phyloP scores from a whole-genome alignment of 805 yeast species.

The Groenewaldozyma salmanticensis region DNA sequence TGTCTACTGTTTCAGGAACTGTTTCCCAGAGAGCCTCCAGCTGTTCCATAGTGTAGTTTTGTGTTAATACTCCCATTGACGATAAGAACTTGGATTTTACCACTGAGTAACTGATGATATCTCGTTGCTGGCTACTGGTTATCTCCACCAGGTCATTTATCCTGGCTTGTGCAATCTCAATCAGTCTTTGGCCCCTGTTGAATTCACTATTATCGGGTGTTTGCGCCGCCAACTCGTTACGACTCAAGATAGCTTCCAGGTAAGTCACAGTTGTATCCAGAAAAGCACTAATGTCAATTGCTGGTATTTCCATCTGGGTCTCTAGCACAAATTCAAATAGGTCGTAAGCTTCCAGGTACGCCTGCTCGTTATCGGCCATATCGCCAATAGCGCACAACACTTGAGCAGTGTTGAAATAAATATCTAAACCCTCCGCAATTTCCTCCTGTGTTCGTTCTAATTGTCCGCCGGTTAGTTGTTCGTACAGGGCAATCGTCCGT shows the following conservation, averaged over 20 bases:
- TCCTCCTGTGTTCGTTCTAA: not conserved
- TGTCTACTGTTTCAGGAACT: not conserved
- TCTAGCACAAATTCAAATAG: conserved; percentile 13
- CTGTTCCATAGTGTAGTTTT: not conserved
- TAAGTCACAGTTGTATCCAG: no score
- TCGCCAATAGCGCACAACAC: conserved; percentile 16
- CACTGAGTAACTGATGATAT: not conserved
- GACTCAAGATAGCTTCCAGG: no score
- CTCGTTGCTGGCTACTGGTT: not conserved
- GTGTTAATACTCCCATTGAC: no score
- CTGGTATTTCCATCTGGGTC: no score
- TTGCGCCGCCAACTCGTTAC: no score
- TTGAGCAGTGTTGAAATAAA: conserved; percentile 18
- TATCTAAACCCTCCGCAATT: conserved; percentile 7
- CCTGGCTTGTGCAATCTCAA: not conserved
- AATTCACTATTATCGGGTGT: no score
- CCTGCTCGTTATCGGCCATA: conserved; percentile 3
- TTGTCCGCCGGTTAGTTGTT: conserved; percentile 5
- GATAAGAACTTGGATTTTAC: not conserved
- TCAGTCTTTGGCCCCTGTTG: not conserved
- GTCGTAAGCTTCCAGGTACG: conserved; percentile 8
- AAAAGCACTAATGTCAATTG: no score
- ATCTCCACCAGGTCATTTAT: not conserved
- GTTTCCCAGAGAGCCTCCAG: not conserved
- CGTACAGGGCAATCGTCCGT: conserved; percentile 2